Conservation (phyloP, 768 basidiomycete genomes). For the Candolleomyces eurysporus region DNA sequence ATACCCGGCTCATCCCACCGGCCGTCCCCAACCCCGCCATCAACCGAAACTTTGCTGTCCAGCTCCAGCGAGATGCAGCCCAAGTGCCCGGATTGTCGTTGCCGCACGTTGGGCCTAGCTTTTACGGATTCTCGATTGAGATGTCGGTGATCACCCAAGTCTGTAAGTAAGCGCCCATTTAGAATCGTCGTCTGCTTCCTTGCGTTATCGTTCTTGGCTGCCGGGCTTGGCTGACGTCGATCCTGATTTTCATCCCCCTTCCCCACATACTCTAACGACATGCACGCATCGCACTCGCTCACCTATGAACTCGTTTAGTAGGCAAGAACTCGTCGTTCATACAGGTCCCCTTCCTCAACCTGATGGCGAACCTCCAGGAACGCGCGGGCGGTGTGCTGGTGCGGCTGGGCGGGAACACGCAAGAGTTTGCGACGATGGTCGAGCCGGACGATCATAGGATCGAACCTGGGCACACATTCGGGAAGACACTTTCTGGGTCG, state of each 20-base stretch:
- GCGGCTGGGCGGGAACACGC: slow-evolving; percentile 81
- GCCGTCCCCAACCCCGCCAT: slow-evolving; percentile 41
- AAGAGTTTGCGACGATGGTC: slow-evolving; percentile 61
- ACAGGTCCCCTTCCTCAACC: slow-evolving; percentile 71
- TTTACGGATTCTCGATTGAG: slow-evolving; percentile 62
- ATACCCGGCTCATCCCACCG: slow-evolving; percentile 48
- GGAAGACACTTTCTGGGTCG: slow-evolving; percentile 39
- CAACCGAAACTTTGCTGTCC: slow-evolving; percentile 41
- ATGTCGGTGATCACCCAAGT: slow-evolving; percentile 60
- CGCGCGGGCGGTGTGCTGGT: slow-evolving; percentile 61
- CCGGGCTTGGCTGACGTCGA: no score
- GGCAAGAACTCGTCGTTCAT: slow-evolving; percentile 51
- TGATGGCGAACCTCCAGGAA: slow-evolving; percentile 68
- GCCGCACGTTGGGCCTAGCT: slow-evolving; percentile 17
- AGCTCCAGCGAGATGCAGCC: slow-evolving; percentile 34
- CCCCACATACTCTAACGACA: neutral
- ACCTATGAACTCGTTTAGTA: slow-evolving; percentile 26
- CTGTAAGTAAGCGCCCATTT: slow-evolving; percentile 33
- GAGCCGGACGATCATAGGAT: slow-evolving; percentile 39
- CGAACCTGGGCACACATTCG: slow-evolving; percentile 37
- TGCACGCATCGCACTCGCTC: neutral
- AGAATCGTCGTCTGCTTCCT: neutral
- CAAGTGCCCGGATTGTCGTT: slow-evolving; percentile 22
- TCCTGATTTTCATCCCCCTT: no score
- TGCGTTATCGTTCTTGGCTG: no score